These are phyloP conservation scores for Botryotinia narcissicola DNA, from an alignment of 2,329 filamentous ascomycete species.

Conservation along the genomic window DNA sequence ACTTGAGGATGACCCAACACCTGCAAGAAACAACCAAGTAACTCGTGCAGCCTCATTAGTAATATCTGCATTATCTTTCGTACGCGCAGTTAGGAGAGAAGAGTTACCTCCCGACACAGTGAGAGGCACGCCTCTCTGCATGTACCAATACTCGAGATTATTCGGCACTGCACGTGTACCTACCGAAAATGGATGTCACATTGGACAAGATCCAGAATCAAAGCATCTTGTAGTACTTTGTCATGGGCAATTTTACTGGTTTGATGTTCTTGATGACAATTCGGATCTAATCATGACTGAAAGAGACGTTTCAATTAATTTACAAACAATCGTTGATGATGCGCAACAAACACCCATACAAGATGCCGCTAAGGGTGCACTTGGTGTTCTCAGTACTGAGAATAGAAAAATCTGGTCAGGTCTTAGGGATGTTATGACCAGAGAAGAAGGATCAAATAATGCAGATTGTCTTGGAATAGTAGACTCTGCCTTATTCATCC, in stretches of 20 bases:
- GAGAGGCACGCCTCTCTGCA: constrained; percentile 82
- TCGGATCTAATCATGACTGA: constrained; percentile 96
- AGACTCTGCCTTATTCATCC: constrained; percentile 86
- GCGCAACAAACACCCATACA: constrained; percentile 86
- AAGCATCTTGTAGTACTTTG: constrained; percentile 93
- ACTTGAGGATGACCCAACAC: constrained; percentile 94
- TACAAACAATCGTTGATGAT: constrained; percentile 90
- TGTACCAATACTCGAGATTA: constrained; percentile 96
- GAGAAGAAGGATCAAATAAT: constrained; percentile 87
- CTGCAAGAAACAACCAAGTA: constrained; percentile 93
- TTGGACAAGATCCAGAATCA: constrained; percentile 88
- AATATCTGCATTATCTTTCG: constrained; percentile 85
- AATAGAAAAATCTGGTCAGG: constrained; percentile 96
- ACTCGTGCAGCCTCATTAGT: constrained; percentile 90
- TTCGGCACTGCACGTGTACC: constrained; percentile 95
- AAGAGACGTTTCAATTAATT: constrained; percentile 85
- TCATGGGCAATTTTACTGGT: constrained; percentile 98
- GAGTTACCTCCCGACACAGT: constrained; percentile 87
- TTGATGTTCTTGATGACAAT: constrained; percentile 93
- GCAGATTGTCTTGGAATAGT: constrained; percentile 94
- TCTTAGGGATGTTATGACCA: constrained; percentile 80
- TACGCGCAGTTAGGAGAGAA: constrained; percentile 87
- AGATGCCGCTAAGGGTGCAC: constrained; percentile 89
- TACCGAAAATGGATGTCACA: constrained; percentile 91
- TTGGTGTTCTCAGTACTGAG: constrained; percentile 93